Evolutionary conservation across 1,284 basidiomycete genomes (phyloP).

Genomic region (Apiotrichum akiyoshidainum): DNA sequence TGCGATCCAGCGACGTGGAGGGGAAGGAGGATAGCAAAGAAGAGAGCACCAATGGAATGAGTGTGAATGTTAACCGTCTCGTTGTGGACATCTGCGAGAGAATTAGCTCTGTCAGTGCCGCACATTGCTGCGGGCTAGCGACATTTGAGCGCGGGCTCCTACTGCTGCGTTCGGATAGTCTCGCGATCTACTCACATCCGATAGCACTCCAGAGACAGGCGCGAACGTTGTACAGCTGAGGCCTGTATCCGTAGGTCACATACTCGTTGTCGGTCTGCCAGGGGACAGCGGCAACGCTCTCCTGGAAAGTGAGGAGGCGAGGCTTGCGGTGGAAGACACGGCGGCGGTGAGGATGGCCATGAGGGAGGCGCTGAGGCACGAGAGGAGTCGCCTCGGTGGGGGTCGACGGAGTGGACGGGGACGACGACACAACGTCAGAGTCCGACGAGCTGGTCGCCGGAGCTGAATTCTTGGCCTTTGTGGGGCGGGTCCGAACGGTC

Average conservation of each 20-base stretch:
- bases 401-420: neutral
- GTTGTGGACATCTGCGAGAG: constrained; percentile 69
- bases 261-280: constrained; percentile 66
- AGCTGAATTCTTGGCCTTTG: neutral
- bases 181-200: constrained; percentile 59
- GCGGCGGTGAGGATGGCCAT: neutral
- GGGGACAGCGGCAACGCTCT: constrained; percentile 35
- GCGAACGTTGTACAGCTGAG: constrained; percentile 64
- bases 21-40: constrained; percentile 62
- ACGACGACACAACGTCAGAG: neutral
- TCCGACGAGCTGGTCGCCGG: neutral
- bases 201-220: constrained; percentile 67
- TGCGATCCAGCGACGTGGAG: constrained; percentile 57
- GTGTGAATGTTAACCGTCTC: constrained; percentile 90
- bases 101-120: neutral
- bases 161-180: neutral
- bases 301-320: constrained; percentile 32
- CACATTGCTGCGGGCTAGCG: no score
- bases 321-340: constrained; percentile 6
- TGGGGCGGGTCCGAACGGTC: neutral
- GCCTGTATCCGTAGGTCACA: constrained; percentile 68
- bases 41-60: constrained; percentile 70
- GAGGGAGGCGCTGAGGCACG: neutral
- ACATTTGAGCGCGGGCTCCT: no score
- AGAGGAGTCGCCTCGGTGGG: neutral